phyloP scores from a whole-genome alignment of 2,329 filamentous ascomycete genomes.

The Clonostachys chloroleuca region DNA sequence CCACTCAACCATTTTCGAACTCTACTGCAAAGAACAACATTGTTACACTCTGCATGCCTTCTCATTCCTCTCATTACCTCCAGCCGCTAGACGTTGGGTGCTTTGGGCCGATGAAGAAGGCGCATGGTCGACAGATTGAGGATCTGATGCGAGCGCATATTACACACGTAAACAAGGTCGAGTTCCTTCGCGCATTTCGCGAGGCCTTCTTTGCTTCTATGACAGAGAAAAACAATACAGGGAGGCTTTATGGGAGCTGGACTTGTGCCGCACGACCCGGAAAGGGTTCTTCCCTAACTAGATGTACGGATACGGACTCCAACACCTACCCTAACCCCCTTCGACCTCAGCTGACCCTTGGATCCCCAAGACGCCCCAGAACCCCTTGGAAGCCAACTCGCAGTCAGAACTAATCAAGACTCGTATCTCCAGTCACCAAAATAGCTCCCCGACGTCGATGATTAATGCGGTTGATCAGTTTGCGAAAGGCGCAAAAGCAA shows the following conservation, averaged over 20 bases:
- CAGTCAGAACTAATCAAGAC: too few relatives aligned
- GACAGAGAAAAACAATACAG: constrained; percentile 16
- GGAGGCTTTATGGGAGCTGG: constrained; percentile 20
- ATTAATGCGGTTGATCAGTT: too few relatives aligned
- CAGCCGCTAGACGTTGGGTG: constrained; percentile 30
- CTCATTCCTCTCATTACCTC: constrained; percentile 26
- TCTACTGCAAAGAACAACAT: constrained; percentile 28
- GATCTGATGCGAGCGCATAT: constrained; percentile 16
- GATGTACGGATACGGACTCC: constrained; percentile 13
- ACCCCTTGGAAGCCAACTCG: too few relatives aligned
- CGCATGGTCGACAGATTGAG: constrained; percentile 19
- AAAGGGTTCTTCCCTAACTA: constrained; percentile 21
- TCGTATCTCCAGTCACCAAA: too few relatives aligned
- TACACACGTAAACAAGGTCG: constrained; percentile 19
- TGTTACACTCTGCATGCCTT: constrained; percentile 25
- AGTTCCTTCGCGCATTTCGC: constrained; percentile 16
- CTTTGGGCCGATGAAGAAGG: constrained; percentile 26
- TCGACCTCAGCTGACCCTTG: too few relatives aligned
- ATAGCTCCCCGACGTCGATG: too few relatives aligned
- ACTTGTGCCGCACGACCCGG: constrained; percentile 18
- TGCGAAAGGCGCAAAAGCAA: too few relatives aligned
- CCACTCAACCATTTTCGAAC: constrained; percentile 22
- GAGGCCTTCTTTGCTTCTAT: constrained; percentile 16
- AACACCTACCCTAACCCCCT: too few relatives aligned
- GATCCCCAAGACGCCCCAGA: too few relatives aligned